Base-by-base conservation (phyloP, 495 filamentous ascomycete genomes). In the Polyplosphaeria fusca region DNA sequence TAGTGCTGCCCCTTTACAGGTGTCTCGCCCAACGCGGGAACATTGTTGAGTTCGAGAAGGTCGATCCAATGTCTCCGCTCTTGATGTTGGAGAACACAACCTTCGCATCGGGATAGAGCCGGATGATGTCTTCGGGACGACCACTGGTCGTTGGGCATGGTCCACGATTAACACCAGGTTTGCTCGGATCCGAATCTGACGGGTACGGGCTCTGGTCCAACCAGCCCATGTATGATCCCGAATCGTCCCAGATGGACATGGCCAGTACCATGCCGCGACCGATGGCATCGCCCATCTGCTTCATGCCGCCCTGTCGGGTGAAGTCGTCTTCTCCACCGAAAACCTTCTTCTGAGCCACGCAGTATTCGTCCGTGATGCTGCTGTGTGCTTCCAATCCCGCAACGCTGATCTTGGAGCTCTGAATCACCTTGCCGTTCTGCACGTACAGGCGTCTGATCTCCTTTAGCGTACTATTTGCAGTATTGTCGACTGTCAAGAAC, bases 191-290 rank as follows among this genome's bases (percentile, higher is more conserved):
- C 1, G 71, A 76, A 64, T 77, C 76, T 37, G 76, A 71, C 2
- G 88, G 88, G 76, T 84, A 89, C 70, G 74, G 79, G 68, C 82
- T 83, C 45, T 56, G 53, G 76, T 91, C 88, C 65, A 93, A 82
- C 88, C 88, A 91, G 61, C 84, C 77, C 88, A 91, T 91, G 74
- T 86, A 78, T 72, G 77, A 71, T 13, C 77, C 73, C 71, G 88
- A 78, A 74, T 90, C 87, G 66, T 88, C 85, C 87, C 87, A 91
- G 68, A 91, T 70, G 63, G 80, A 84, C 79, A 91, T 78, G 69
- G 86, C 85, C 18, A 91, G 77, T 39, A 87, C 86, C 83, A 88
- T 85, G 56, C 79, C 80, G 25, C 74, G 46, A 13, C 64, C 70
- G 19, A 88, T 63, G 18, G 76, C 82, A 20, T 74, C 64, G 48